phyloP scores from a whole-genome alignment of 108 stramenopile species.

The Cyclostephanos tholiformis region DNA sequence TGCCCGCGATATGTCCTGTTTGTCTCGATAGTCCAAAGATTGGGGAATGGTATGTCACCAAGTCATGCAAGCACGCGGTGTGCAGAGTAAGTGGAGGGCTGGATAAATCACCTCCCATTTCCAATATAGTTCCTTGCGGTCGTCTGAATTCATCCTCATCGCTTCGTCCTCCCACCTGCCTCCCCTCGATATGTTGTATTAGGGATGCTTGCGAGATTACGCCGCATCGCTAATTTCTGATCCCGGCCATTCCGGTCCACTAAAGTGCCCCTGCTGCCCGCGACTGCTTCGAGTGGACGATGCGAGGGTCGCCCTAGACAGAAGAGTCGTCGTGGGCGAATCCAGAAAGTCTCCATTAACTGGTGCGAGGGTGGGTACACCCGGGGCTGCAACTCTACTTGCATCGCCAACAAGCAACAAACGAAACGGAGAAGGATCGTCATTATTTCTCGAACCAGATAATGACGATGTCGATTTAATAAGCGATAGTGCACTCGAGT shows the following conservation, averaged over 20 bases:
- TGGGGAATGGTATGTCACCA: constrained; percentile 58
- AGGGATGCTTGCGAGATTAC: constrained; percentile 59
- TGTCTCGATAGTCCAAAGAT: constrained; percentile 39
- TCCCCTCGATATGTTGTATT: neutral
- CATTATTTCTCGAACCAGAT: constrained; percentile 16
- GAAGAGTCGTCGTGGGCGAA: neutral
- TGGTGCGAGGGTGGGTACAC: neutral
- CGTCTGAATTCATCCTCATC: too few relatives aligned
- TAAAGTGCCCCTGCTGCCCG: constrained; percentile 73
- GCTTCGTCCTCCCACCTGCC: neutral
- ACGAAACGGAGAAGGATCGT: neutral
- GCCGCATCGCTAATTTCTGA: constrained; percentile 58
- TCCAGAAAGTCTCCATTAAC: neutral
- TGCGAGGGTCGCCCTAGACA: constrained; percentile 56
- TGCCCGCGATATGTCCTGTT: constrained; percentile 36
- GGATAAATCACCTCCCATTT: neutral
- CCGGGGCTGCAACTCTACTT: neutral
- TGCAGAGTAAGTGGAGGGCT: constrained; percentile 31
- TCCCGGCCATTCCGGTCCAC: constrained; percentile 58
- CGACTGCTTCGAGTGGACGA: constrained; percentile 53
- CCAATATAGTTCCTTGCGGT: neutral
- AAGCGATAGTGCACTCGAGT: constrained; percentile 19
- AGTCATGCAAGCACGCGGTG: constrained; percentile 63
- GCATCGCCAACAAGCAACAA: neutral
- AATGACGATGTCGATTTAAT: constrained; percentile 28